Base-by-base conservation (phyloP, 2,329 filamentous ascomycete species). In the Fusarium heterosporum region DNA sequence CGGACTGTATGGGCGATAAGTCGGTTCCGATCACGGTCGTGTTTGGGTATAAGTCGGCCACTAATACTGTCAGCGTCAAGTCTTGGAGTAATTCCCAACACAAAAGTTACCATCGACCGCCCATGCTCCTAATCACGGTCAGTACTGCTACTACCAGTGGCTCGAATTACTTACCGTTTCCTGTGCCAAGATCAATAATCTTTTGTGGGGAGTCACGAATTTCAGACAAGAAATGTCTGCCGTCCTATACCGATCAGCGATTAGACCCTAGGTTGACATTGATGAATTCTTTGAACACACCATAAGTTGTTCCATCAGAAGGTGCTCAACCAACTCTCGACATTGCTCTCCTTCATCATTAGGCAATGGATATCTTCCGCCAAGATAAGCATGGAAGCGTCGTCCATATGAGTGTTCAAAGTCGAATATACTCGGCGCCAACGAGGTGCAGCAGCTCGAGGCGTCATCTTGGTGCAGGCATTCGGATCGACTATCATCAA, bases 181-280 rank as follows among this genome's bases (percentile, higher is more conserved):
- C 83, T 2, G 84, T 85, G 14, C 84, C 83, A 10, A 84, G 73
- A 41, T 84, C 82, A 13, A 84, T 73, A 30, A 84, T 81, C 48
- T 77, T 81, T 34, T 80, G 73, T 0, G 80, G 80, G 17, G 76
- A 60, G 12, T 78, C 71, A 8, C 76, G 78, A 28, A 83, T 75
- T 8, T 80, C 79, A 3, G 80, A 75, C 34, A 77, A 73, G 55
- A 80, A 80, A 16, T 83, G 74, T 32, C 77, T 76, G 4, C 80
- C 79, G 16, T 76, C 73, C 74, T 81, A 46, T 26, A 53, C 22
- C 14, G 22, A 42, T 29, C 26, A 39, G 28, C 19, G 38, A 22
- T 60, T 48, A 65, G 55, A 25, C 38, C 39, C 26, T 26, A 48
- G 13, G 6, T 46, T 29, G 22, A 49, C n/a, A n/a, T n/a, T 14